phyloP scores from a whole-genome alignment of 768 basidiomycete species.

The Boletus speciosus region DNA sequence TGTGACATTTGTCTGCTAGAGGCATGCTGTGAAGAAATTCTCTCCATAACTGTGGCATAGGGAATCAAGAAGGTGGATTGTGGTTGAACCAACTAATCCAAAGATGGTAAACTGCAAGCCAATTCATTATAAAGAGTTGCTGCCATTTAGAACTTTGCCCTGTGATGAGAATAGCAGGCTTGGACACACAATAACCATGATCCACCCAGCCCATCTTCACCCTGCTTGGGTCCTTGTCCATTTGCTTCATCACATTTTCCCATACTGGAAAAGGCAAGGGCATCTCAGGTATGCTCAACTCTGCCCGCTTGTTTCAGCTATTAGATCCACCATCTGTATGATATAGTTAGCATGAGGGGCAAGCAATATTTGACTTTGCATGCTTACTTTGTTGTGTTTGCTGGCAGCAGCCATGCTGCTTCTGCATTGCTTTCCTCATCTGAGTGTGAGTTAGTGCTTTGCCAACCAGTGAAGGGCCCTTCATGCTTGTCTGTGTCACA shows the following conservation, averaged over 20 bases:
- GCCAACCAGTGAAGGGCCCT: not conserved
- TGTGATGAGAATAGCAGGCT: not conserved
- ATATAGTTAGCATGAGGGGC: not conserved
- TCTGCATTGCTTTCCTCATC: too few relatives aligned
- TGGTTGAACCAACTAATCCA: conserved; percentile 2
- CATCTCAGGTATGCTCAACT: not conserved
- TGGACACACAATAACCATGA: conserved; percentile 1
- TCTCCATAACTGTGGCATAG: not conserved
- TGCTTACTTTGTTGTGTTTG: not conserved
- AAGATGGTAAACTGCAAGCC: not conserved
- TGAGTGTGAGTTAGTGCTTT: not conserved
- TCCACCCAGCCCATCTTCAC: not conserved
- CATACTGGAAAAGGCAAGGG: not conserved
- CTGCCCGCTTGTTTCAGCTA: not conserved
- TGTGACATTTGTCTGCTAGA: not conserved
- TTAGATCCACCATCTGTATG: not conserved
- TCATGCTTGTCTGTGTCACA: too few relatives aligned
- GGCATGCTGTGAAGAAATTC: not conserved
- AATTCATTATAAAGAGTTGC: conserved; percentile 5
- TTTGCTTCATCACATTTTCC: not conserved
- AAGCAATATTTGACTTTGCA: not conserved
- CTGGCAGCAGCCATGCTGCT: not conserved
- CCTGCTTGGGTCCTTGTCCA: not conserved
- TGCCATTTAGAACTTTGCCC: not conserved
- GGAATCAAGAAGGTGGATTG: not conserved